Base-by-base conservation (phyloP, 352 stramenopile genomes). In the Phytophthora macrochlamydospora region DNA sequence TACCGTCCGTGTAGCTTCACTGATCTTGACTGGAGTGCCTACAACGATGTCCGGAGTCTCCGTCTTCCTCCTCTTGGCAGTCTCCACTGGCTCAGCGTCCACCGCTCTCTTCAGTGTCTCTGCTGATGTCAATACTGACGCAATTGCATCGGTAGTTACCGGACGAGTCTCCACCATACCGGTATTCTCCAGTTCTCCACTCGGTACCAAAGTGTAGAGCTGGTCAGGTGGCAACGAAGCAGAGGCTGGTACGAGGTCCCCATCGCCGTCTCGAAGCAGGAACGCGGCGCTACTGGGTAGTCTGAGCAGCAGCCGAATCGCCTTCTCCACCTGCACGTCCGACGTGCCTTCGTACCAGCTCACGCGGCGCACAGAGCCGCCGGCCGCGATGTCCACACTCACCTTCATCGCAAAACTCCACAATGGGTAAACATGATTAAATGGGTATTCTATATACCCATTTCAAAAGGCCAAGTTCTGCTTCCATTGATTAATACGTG, bases 321-420 rank as follows among this genome's bases (percentile, higher is more conserved):
- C 67, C 51, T 64, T 70, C 50, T 78, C 77, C 14, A 89, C 63
- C 51, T 79, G 69, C 7, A 59, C 51, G 59, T 89, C 79, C n/a
- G 75, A 85, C 18, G 79, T 89, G 53, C 77, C 75, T 46, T 65
- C 57, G 49, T 85, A 89, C 79, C 79, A 89, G 71, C 67, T 81
- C 37, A 89, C 67, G 51, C 79, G 79, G 18, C 69, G 63, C 42
- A 59, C 49, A 31, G 48, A 14, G 31, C 9, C 59, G 38, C 51
- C 53, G 13, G 24, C 35, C 31, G 62, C 60, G 51, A 78, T 52
- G 45, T 65, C 71, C 32, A 78, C 65, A 38, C 62, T 66, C 2
- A 74, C 51, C 53, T 78, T 78, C 69, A 78, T 75, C 2, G 14
- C 45, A 29, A 52, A 33, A 52, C 4, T 52, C 9, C 46, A 11